Evolutionary conservation across 805 yeast genomes (phyloP).

Genomic region (Groenewaldozyma tartarivorans): DNA sequence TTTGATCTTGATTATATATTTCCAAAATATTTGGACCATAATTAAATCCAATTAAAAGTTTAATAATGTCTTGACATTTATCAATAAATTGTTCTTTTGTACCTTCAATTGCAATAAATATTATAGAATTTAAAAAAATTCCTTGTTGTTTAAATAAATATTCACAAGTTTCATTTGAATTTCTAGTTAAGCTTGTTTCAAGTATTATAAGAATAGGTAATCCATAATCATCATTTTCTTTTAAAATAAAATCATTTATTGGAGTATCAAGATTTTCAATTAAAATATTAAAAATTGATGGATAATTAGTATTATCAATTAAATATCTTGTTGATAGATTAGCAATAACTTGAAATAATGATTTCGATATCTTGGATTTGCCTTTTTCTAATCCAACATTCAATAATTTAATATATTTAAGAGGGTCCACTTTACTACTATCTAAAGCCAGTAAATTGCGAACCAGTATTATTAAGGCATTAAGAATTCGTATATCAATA

Average conservation of each 20-base stretch:
- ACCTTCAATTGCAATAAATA: not conserved
- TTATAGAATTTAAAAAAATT: not conserved
- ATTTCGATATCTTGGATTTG: no score
- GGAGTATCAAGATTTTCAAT: not conserved
- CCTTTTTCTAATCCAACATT: no score
- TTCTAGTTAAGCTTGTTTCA: not conserved
- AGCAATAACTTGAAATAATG: not conserved
- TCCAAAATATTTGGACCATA: not conserved
- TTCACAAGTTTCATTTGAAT: not conserved
- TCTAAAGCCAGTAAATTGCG: no score
- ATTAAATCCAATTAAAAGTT: not conserved
- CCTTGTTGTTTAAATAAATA: not conserved
- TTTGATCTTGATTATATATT: not conserved
- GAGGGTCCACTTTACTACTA: no score
- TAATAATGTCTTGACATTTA: not conserved
- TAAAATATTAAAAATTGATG: not conserved
- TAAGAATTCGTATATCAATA: no score
- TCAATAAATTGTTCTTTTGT: not conserved
- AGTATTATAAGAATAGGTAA: not conserved
- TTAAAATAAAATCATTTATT: no score
- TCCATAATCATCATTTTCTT: not conserved
- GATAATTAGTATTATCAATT: not conserved
- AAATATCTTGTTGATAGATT: not conserved
- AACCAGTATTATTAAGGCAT: slow-evolving; percentile 9
- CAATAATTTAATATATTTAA: no score